These are phyloP conservation scores for Skeletonema grethae DNA, from an alignment of 108 stramenopile genomes.

Conservation along the genomic window DNA sequence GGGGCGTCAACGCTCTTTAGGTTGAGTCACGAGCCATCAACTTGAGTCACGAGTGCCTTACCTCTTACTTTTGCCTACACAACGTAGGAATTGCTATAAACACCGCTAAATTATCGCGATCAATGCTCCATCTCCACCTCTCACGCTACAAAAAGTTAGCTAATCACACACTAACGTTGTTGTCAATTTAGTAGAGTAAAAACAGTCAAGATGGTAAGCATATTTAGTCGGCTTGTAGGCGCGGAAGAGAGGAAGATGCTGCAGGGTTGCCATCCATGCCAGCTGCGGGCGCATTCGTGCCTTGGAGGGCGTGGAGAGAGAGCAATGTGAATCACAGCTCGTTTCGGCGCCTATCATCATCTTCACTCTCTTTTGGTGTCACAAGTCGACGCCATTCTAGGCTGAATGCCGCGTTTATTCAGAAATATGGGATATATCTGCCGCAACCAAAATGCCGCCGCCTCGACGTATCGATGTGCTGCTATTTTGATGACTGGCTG, in stretches of 20 bases:
- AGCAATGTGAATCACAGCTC: background rate
- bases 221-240: conserved; percentile 5
- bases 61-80: background rate
- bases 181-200: conserved; percentile 7
- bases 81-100: background rate
- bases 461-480: background rate
- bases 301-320: background rate
- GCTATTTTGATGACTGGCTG: background rate
- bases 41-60: no score
- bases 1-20: background rate
- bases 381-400: conserved; percentile 9
- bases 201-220: conserved; percentile 45
- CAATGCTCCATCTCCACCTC: background rate
- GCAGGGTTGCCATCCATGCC: background rate
- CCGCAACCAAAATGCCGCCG: background rate
- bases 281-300: background rate
- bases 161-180: background rate
- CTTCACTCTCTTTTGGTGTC: background rate
- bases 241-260: background rate
- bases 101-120: background rate
- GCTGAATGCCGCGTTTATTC: conserved; percentile 10
- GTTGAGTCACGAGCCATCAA: no score
- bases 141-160: background rate
- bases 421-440: background rate
- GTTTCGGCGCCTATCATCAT: background rate